Conservation (phyloP, 768 basidiomycete species). For the Wakefieldia striispora region DNA sequence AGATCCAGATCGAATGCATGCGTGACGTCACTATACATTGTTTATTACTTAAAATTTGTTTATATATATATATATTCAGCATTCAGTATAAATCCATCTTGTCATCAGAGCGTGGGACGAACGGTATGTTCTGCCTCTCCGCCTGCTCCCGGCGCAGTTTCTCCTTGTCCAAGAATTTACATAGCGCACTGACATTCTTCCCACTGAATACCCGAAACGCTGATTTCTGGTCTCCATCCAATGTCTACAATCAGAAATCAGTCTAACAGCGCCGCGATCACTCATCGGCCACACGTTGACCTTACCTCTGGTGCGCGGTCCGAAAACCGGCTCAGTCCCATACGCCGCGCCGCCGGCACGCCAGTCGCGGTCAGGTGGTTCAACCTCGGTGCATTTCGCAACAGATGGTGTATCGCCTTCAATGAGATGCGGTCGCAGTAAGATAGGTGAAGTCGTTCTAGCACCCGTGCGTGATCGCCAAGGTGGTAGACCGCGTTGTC, state of each 20-base stretch:
- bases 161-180: conserved; percentile 73
- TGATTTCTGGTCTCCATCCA: conserved; percentile 62
- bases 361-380: conserved; percentile 81
- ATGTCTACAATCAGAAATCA: conserved; percentile 41
- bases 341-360: conserved; percentile 66
- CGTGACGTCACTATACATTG: conserved; percentile 10
- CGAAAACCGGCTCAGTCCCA: conserved; percentile 75
- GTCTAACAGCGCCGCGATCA: conserved; percentile 2
- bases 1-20: conserved; percentile 5
- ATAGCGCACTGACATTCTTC: conserved; percentile 57
- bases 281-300: background rate
- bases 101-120: conserved; percentile 60
- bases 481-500: conserved; percentile 80
- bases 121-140: conserved; percentile 60
- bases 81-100: conserved; percentile 52
- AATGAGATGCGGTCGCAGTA: conserved; percentile 83
- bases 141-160: conserved; percentile 53
- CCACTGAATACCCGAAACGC: conserved; percentile 82
- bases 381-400: conserved; percentile 57
- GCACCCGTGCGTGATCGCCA: conserved; percentile 61
- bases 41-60: too few species aligned
- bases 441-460: conserved; percentile 83
- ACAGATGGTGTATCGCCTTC: conserved; percentile 67
- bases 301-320: conserved; percentile 64
- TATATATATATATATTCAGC: background rate